Evolutionary conservation across 2,329 filamentous ascomycete species (phyloP).

Genomic region (Delphinella strobiligena): DNA sequence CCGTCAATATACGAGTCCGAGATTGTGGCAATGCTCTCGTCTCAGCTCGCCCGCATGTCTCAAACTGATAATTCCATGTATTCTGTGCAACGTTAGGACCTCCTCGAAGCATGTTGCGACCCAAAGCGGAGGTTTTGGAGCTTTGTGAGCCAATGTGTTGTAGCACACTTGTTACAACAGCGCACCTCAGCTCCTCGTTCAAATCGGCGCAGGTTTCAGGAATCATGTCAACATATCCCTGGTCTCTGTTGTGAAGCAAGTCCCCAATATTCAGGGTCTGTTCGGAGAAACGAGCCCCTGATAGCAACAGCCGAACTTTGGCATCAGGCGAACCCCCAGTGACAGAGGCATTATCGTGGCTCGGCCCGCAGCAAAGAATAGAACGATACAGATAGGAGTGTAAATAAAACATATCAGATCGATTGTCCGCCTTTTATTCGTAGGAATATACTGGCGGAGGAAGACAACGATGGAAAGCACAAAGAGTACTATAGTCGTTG

Average conservation of each 20-base stretch:
- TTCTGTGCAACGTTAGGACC: too few relatives aligned
- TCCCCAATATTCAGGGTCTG: constrained; percentile 23
- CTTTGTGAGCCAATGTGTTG: neutral
- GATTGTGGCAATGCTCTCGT: too few relatives aligned
- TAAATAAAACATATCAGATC: constrained; percentile 18
- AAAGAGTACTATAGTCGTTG: constrained; percentile 13
- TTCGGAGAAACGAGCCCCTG: constrained; percentile 32
- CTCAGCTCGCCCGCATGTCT: too few relatives aligned
- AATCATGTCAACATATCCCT: neutral
- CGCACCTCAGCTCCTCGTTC: neutral
- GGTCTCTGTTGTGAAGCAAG: constrained; percentile 24
- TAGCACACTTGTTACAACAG: neutral
- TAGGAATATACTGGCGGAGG: constrained; percentile 9
- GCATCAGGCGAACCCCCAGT: constrained; percentile 27
- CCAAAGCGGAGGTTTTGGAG: too few relatives aligned
- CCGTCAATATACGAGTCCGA: too few relatives aligned
- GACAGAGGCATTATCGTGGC: constrained; percentile 25
- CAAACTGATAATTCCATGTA: too few relatives aligned
- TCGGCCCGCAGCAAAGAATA: constrained; percentile 31
- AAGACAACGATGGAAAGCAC: constrained; percentile 10
- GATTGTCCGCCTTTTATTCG: constrained; percentile 15
- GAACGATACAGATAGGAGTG: constrained; percentile 18
- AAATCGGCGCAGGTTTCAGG: neutral
- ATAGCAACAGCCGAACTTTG: constrained; percentile 31
- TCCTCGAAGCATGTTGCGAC: too few relatives aligned